Evolutionary conservation across 2,329 filamentous ascomycete genomes (phyloP).

Genomic region (Diaporthe sp.): DNA sequence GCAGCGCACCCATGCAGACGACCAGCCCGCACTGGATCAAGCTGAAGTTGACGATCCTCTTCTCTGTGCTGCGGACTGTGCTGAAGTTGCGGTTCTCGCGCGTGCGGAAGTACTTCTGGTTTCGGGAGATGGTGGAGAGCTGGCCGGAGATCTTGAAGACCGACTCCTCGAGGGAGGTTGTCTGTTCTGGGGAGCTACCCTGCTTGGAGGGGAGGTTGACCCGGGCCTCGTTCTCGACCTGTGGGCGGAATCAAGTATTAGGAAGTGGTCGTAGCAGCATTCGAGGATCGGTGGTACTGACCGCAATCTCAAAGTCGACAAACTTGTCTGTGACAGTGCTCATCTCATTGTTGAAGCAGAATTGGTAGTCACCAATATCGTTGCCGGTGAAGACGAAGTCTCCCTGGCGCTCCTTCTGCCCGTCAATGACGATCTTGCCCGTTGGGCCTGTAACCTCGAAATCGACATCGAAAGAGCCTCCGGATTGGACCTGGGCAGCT

Average conservation of each 20-base stretch:
- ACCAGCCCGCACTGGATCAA: constrained; percentile 93
- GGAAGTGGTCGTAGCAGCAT: constrained; percentile 14
- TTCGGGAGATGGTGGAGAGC: constrained; percentile 92
- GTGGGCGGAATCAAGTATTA: constrained; percentile 37
- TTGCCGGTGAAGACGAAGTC: constrained; percentile 98
- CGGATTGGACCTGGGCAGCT: constrained; percentile 86
- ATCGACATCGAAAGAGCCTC: constrained; percentile 97
- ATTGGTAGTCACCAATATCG: constrained; percentile 88
- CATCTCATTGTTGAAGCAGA: constrained; percentile 99
- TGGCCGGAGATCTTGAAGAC: constrained; percentile 95
- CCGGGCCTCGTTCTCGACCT: constrained; percentile 93
- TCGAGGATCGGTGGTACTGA: constrained; percentile 59
- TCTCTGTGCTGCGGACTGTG: constrained; percentile 96
- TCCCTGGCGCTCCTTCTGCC: constrained; percentile 92
- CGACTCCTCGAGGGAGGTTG: constrained; percentile 89
- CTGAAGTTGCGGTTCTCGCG: constrained; percentile 99
- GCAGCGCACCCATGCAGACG: constrained; percentile 93
- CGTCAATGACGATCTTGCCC: constrained; percentile 85
- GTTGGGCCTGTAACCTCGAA: constrained; percentile 88
- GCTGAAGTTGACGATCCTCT: constrained; percentile 96
- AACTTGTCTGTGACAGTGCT: constrained; percentile 97
- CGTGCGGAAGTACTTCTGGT: constrained; percentile 99
- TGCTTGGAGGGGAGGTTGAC: constrained; percentile 89
- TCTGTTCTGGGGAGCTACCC: constrained; percentile 90
- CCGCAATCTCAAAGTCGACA: constrained; percentile 97